Base-by-base conservation (phyloP, 2,329 filamentous ascomycete species). In the Coniella lustricola region DNA sequence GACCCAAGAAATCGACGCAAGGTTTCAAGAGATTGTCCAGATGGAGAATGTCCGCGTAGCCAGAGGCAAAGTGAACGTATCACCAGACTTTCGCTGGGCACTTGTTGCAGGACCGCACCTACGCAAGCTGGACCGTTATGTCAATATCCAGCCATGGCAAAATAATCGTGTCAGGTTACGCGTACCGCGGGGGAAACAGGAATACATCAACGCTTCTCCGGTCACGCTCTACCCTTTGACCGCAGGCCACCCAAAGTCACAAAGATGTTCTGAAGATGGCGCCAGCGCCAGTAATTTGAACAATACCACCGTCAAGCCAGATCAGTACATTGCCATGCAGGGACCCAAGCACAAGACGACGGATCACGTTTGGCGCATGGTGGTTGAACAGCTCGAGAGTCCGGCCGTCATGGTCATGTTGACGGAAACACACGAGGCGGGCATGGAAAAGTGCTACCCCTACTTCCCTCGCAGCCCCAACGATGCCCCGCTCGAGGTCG, bases 361-460 rank as follows among this genome's bases (percentile, higher is more conserved):
- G 48, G 80, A 83, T 56, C 89, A 95, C 61, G 87, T 95, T 56
- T 98, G 91, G 87, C 87, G 93, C 61, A 98, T 98, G 93, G 74
- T 96, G 32, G 87, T 87, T 63, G 84, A 94, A 60, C 88, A 94
- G 65, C 66, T 76, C 44, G 61, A 70, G 21, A 81, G 83, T 39
- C 81, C 85, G 2, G 89, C 82, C 1, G 88, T 97, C 49, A 84
- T 97, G 46, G 84, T 97, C 49, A 96, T 97, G 87, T 79, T 98
- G 54, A 98, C 91, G 2, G 88, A 90, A 62, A 91, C 89, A 21
- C 76, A 87, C 61, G 91, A 97, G 66, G 75, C 77, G 29, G 77
- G 79, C 50, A 72, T 79, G 59, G 81, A 94, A 65, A 95, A 96
- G 66, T 97, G 91, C 67, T 88, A 79, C 56, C 87, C 84, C 38